Base-by-base conservation (phyloP, 225 moss, liverwort and hornwort species). In the Polytrichum commune region DNA sequence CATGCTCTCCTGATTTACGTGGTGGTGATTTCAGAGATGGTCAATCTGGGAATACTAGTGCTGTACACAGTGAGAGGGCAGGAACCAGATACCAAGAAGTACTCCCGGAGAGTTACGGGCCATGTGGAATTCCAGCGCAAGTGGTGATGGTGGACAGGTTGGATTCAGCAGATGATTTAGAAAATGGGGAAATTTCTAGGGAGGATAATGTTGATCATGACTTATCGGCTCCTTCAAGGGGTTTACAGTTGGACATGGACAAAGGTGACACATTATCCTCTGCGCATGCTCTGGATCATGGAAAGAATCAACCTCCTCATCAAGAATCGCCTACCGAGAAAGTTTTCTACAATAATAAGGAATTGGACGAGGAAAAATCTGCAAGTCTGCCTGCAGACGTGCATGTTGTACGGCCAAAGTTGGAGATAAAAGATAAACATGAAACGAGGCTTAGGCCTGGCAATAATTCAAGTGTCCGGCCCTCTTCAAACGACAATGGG, bases 141-240 rank as follows among this genome's bases (percentile, higher is more conserved):
- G 68, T 55, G 60, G 76, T 73, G 62, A 78, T 69, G 63, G 78
- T 64, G 66, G 76, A 80, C 18, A 75, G 73, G 65, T 72, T 71
- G 54, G 77, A 73, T 66, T 77, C 80, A 24, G 27, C 27, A 55
- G 82, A 82, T 38, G 25, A 71, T 32, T 72, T 85, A 67, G 82
- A 82, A 75, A 84, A 79, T 61, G 77, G 77, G 55, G 88, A 88
- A 65, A 79, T 82, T 64, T 69, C 79, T 55, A 74, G 69, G 16
- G 84, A 82, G 66, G 78, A 80, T 77, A 72, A 68, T 65, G 33
- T 19, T n/a, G 79, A 68, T 72, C 84, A 76, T 67, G 61, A 32
- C 29, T 46, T 46, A 46, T 16, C 3, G 13, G 46, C 46, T 46
- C 67, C 66, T 77, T 67, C 84, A 74, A 71, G 72, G 62, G 81